Evolutionary conservation across 2,329 filamentous ascomycete genomes (phyloP), one percentile per base, ranked within the genome.

Genomic region (Neofusicoccum sp.): DNA sequence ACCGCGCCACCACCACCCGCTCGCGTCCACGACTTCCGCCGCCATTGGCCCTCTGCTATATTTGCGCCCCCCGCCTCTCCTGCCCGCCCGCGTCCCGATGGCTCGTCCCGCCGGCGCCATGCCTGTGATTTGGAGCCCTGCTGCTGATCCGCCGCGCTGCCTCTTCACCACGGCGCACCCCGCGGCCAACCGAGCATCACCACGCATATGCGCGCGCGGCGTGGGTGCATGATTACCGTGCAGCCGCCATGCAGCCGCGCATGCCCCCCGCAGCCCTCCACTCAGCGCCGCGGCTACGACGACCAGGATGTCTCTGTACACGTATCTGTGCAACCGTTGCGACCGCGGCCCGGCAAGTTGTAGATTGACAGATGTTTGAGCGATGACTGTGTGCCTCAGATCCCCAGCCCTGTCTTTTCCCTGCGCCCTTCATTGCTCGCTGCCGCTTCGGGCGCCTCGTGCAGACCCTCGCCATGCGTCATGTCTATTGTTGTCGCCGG

Each of bases 271-370:
- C 57, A 59, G 44, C 34, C 30, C 56, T 38, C 51, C 51, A 56
- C 38, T 44, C 38, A 56, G 12, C 9, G 44, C 36, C 36, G 26
- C 28, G 36, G 36, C 36, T 6, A 14, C 43, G 45, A 41, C 41
- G 20, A 41, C 41, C 36, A 20, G 33, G 31, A 51, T 60, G 57
- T 49, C 36, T 26, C 36, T 41, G 57, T 60, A 60, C 58, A 61
- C 58, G 58, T 61, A 53, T 61, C 45, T 61, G 59, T 61, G 49
- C 30, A 30, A 61, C 59, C 20, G 48, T 54, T 40, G 30, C 58
- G 53, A 51, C n/a, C 45, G 30, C 45, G 11, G n/a, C n/a, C 48
- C 16, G 51, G 43, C 59, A 61, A 61, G 59, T 61, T 44, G 59
- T 47, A 40, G 43, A 43, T 56, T 61, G 59, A 56, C 59, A 61